Conservation (phyloP, 768 basidiomycete genomes). For the Kwoniella dendrophila region DNA sequence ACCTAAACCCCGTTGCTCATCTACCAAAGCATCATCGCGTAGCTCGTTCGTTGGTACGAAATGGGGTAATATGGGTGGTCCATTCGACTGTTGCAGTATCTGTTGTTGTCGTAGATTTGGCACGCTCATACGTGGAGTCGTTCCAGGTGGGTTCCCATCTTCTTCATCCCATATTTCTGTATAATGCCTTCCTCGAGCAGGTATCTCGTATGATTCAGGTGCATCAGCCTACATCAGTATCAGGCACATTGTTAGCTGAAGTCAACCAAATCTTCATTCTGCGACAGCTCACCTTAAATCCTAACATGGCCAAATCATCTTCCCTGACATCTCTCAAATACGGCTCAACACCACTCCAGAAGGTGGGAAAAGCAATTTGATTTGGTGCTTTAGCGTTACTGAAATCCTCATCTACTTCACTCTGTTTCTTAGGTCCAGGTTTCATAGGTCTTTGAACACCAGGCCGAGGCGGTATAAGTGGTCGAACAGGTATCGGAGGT, state of each 20-base stretch:
- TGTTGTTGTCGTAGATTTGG: slow-evolving; percentile 35
- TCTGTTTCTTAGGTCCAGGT: slow-evolving; percentile 60
- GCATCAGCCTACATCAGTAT: slow-evolving; percentile 65
- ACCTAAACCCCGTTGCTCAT: slow-evolving; percentile 80
- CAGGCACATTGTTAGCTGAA: not conserved
- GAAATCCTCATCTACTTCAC: slow-evolving; percentile 84
- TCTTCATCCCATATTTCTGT: slow-evolving; percentile 91
- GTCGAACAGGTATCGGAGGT: slow-evolving; percentile 34
- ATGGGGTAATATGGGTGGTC: slow-evolving; percentile 23
- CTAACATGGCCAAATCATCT: slow-evolving; percentile 92
- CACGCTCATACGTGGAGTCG: slow-evolving; percentile 41
- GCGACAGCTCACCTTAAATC: slow-evolving; percentile 65
- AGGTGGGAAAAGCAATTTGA: slow-evolving; percentile 63
- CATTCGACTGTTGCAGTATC: slow-evolving; percentile 15
- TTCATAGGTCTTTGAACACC: slow-evolving; percentile 52
- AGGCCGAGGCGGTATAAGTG: slow-evolving; percentile 48
- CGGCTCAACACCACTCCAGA: slow-evolving; percentile 84
- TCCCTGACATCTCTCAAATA: slow-evolving; percentile 87
- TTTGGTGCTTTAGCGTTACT: slow-evolving; percentile 75
- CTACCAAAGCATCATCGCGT: slow-evolving; percentile 67
- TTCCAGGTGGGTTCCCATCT: slow-evolving; percentile 60
- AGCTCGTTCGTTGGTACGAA: slow-evolving; percentile 63
- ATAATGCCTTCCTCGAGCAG: slow-evolving; percentile 84
- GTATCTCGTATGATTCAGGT: slow-evolving; percentile 80
- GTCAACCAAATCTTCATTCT: not conserved